These are phyloP conservation scores for Neurospora sp. DNA, from an alignment of 2,329 filamentous ascomycete species.

Conservation along the genomic window DNA sequence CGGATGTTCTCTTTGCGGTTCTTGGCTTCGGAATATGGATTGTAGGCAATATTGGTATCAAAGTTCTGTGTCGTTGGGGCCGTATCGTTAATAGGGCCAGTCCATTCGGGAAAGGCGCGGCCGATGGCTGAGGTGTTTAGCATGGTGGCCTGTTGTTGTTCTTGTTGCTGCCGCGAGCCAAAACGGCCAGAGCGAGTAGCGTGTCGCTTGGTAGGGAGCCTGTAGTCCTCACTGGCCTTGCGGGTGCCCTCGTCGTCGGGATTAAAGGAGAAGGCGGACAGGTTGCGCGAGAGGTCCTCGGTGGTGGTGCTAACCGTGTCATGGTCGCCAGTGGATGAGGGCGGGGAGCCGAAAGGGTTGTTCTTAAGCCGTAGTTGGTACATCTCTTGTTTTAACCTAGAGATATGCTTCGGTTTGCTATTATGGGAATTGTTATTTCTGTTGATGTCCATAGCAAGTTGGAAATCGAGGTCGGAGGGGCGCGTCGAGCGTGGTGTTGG, in stretches of 20 bases:
- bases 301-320: conserved; percentile 45
- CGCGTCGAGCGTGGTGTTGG: conserved; percentile 12
- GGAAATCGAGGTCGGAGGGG: conserved; percentile 1
- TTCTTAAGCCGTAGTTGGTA: conserved; percentile 35
- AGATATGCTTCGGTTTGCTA: conserved; percentile 19
- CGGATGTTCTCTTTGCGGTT: conserved; percentile 38
- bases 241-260: conserved; percentile 45
- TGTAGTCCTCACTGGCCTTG: conserved; percentile 37
- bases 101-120: conserved; percentile 43
- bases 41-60: conserved; percentile 9
- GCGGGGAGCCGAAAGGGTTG: conserved; percentile 49
- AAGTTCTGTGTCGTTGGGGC: conserved; percentile 11
- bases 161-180: conserved; percentile 15
- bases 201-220: conserved; percentile 14
- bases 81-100: conserved; percentile 17
- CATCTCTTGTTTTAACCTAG: conserved; percentile 34
- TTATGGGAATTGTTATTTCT: conserved; percentile 14
- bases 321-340: conserved; percentile 47
- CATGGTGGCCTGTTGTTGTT: conserved; percentile 16
- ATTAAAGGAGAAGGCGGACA: conserved; percentile 42
- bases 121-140: conserved; percentile 29
- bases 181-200: conserved; percentile 18
- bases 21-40: conserved; percentile 8
- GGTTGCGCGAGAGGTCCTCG: conserved; percentile 42
- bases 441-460: conserved; percentile 18